Evolutionary conservation across 768 basidiomycete genomes (phyloP), one percentile per base, ranked within the genome.

Genomic region (Suillus alpinus): DNA sequence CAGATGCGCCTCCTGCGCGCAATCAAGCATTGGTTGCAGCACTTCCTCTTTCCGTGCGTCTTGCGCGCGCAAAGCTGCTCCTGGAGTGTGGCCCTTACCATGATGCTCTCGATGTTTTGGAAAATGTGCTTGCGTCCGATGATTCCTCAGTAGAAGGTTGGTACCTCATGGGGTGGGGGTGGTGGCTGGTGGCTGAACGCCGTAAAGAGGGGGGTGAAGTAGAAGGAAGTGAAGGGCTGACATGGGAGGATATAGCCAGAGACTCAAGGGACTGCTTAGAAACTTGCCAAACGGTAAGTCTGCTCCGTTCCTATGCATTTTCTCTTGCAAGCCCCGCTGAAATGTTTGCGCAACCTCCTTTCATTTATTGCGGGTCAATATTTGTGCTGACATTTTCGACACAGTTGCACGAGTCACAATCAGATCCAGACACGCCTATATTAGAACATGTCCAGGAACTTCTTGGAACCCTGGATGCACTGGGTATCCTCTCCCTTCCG

Each of bases 151-250:
- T 94, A 13, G 94, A 95, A 66, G 94, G 88, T 1, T 95, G 94
- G 88, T 96, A 96, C 69, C 83, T 96, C 32, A 94, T 95, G 73
- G 94, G 94, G 57, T 97, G 94, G 94, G 89, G 91, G 64, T 94
- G 92, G 80, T 93, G 86, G 77, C 76, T 95, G 50, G 86, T 91
- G 84, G 83, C 86, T 0, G 88, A 91, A 71, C 83, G 88, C 62
- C 85, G 84, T 8, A 81, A 84, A 62, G 86, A 88, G 66, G 81
- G 74, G 13, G 78, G 67, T 12, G 62, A 76, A 7, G 64, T 46
- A 41, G 65, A 68, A 49, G 69, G 68, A 3, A 66, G 81, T 39
- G 84, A 81, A 29, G 43, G 40, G 18, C 66, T 89, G 63, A 83
- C 82, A 4, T 91, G 88, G 85, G 81, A 89, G 69, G 92, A 95